Conservation (phyloP, 2,329 filamentous ascomycete species). For the Neonectria ditissima region DNA sequence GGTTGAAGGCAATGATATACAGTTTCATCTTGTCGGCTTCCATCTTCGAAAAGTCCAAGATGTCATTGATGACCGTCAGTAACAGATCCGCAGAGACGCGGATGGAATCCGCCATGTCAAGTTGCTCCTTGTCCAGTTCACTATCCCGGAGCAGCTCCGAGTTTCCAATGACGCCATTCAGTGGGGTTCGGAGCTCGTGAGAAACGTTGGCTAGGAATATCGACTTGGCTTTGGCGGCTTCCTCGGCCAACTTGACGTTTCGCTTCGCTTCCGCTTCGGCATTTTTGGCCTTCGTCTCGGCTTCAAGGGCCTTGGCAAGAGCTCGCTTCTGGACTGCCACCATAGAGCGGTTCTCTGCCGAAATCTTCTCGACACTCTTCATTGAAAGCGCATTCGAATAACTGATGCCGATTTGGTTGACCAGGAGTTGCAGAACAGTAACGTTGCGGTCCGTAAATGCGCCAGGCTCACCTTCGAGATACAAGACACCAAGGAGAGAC, state of each 20-base stretch:
- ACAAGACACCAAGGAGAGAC: conserved; percentile 77
- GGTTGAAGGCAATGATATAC: conserved; percentile 76
- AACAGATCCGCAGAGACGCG: conserved; percentile 87
- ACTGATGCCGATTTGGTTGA: conserved; percentile 82
- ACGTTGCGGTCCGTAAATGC: conserved; percentile 82
- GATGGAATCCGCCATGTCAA: conserved; percentile 89
- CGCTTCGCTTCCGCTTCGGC: conserved; percentile 82
- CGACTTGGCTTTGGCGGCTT: conserved; percentile 84
- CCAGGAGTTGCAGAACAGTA: conserved; percentile 75
- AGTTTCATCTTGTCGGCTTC: conserved; percentile 90
- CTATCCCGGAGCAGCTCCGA: conserved; percentile 85
- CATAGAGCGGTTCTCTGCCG: conserved; percentile 82
- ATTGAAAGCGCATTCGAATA: conserved; percentile 76
- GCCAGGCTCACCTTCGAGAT: conserved; percentile 79
- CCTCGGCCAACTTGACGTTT: conserved; percentile 84
- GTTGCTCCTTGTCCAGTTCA: conserved; percentile 78
- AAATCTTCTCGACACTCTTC: conserved; percentile 81
- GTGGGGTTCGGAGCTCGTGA: conserved; percentile 83
- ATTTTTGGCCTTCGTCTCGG: conserved; percentile 80
- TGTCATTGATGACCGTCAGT: conserved; percentile 94
- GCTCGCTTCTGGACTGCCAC: conserved; percentile 81
- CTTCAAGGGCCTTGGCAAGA: conserved; percentile 76
- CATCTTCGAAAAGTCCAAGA: conserved; percentile 94
- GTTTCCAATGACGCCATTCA: conserved; percentile 91
- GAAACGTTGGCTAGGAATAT: conserved; percentile 86